Conservation (phyloP, 2,329 filamentous ascomycete genomes). For the Teratosphaeria destructans region DNA sequence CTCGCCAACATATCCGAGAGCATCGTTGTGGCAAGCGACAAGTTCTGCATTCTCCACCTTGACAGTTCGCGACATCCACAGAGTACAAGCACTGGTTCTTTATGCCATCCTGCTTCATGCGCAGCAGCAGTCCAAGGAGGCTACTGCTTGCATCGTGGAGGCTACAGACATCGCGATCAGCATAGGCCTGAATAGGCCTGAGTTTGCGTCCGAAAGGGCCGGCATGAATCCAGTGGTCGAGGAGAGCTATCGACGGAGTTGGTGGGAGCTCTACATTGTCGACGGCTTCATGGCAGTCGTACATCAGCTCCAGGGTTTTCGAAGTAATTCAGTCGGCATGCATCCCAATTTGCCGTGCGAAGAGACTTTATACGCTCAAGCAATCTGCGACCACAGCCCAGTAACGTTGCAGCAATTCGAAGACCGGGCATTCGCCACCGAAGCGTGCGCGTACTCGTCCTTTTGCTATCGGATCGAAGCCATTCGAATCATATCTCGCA, state of each 20-base stretch:
- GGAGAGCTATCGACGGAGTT: conserved; percentile 78
- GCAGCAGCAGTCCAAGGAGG: conserved; percentile 52
- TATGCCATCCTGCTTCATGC: conserved; percentile 71
- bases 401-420: conserved; percentile 66
- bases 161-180: conserved; percentile 64
- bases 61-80: conserved; percentile 33
- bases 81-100: conserved; percentile 68
- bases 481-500: conserved; percentile 64
- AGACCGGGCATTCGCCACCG: conserved; percentile 57
- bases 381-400: conserved; percentile 36
- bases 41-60: neutral
- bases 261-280: conserved; percentile 78
- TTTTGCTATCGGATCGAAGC: conserved; percentile 78
- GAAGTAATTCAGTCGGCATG: conserved; percentile 55
- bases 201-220: conserved; percentile 56
- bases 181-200: conserved; percentile 61
- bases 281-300: conserved; percentile 79
- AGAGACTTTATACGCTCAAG: conserved; percentile 53
- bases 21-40: conserved; percentile 31
- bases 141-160: conserved; percentile 54
- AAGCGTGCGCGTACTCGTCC: conserved; percentile 65
- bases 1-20: conserved; percentile 31
- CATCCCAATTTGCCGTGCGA: conserved; percentile 73
- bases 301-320: conserved; percentile 59
- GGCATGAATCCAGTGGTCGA: conserved; percentile 57